Percentiles rank a stretch among this genome's conserved stretches.
phyloP scores from a whole-genome alignment of 106 monocot species.

The Chionographis japonica region DNA sequence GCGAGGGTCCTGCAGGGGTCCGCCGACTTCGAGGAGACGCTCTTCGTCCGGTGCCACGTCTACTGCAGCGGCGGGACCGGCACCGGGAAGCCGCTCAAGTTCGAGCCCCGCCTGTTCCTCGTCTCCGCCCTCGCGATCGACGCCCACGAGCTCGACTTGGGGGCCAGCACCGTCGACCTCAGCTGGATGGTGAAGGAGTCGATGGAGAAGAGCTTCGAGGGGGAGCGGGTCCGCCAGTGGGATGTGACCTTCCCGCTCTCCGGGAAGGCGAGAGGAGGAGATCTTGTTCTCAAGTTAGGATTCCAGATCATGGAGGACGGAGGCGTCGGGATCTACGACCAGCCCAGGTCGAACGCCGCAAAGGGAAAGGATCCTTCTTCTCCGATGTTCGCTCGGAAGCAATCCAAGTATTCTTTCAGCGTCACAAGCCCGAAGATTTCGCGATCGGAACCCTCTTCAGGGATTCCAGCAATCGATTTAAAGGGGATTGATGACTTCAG shows the following conservation, averaged over 20 bases:
- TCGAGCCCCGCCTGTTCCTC: slow-evolving; percentile 63
- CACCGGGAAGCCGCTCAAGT: slow-evolving; percentile 57
- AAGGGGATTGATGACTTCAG: slow-evolving; percentile 78
- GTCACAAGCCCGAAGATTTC: slow-evolving; percentile 59
- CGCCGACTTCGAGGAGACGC: slow-evolving; percentile 85
- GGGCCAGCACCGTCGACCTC: slow-evolving; percentile 52
- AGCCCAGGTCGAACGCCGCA: neutral
- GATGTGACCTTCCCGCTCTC: slow-evolving; percentile 48
- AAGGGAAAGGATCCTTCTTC: slow-evolving; percentile 14
- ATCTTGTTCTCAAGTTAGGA: slow-evolving; percentile 63
- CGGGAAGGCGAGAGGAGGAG: slow-evolving; percentile 87
- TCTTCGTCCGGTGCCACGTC: slow-evolving; percentile 74
- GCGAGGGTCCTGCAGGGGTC: slow-evolving; percentile 63
- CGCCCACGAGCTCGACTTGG: slow-evolving; percentile 79
- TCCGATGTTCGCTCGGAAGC: slow-evolving; percentile 33
- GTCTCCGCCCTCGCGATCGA: slow-evolving; percentile 63
- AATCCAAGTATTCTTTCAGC: slow-evolving; percentile 81
- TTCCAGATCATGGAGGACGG: slow-evolving; percentile 98
- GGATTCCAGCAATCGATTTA: slow-evolving; percentile 22
- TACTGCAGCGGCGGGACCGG: slow-evolving; percentile 74
- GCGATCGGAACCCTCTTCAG: slow-evolving; percentile 14
- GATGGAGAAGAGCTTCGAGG: slow-evolving; percentile 57
- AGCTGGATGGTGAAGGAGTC: slow-evolving; percentile 81
- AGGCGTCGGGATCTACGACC: slow-evolving; percentile 57
- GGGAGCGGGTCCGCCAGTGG: slow-evolving; percentile 65